Evolutionary conservation across 1,284 basidiomycete genomes (phyloP), one percentile per base, ranked within the genome.

Genomic region (Melampsora americana): DNA sequence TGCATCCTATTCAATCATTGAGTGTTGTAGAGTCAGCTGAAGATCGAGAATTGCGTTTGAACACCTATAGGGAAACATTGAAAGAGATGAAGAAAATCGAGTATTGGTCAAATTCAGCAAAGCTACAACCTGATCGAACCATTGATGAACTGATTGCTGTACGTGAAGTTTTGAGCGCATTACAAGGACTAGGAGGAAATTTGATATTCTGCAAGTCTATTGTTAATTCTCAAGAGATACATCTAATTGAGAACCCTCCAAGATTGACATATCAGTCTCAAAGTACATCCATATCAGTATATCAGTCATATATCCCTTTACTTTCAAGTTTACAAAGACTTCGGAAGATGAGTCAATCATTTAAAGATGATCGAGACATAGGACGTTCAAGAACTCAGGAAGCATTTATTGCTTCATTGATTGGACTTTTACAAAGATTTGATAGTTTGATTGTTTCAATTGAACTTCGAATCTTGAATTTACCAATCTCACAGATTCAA

Each of bases 401-500:
- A 53, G 71, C 71, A 28, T 74, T 74, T 39, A 23, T 39, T 44
- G 32, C 48, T 5, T 26, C 62, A 18, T 9, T 74, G 1, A 42
- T 60, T 18, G 48, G 12, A 26, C 20, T 74, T 11, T 39, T 74
- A 14, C 26, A 32, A 0, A 23, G 50, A 2, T 74, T 74, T 32
- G 64, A 74, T 56, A 28, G 46, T 35, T 74, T 74, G 23, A 30
- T 74, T 42, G 35, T 64, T 66, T 66, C 62, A 6, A 66, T 74
- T 48, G 71, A 74, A 32, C 62, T 74, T 16, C 28, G 26, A 16
- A 4, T 74, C 26, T 56, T 74, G 44, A 44, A 44, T 53, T 66
- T 74, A 44, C 71, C 71, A 2, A 65, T 35, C 11, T 23, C n/a
- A 59, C 64, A 74, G 30, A 42, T 32, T 11, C 23, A n/a, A 20